Base-by-base conservation (phyloP, 805 yeast species). In the Sugiyamaella mastotermitis region DNA sequence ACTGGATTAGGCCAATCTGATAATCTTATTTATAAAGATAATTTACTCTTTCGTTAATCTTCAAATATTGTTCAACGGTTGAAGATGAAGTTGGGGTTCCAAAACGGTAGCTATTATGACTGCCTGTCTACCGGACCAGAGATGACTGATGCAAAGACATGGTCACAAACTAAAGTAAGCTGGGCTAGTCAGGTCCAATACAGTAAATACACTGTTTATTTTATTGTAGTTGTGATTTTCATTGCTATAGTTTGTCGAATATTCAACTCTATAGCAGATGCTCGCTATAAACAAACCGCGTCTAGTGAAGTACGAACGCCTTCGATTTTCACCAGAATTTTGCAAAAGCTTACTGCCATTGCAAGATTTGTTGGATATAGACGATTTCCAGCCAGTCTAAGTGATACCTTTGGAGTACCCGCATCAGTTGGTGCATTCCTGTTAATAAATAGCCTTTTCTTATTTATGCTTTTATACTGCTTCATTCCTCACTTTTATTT, bases 401-500 rank as follows among this genome's bases (percentile, higher is more conserved):
- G 22, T 6, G 19, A 25, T 5, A 23, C 8, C 15, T 30, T 39
- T 4, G 40, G 36, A 5, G 22, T 42, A 13, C 51, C 51, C 3
- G 21, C 37, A 6, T 35, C 44, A 2, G 40, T 46, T 4, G 47
- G 47, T 14, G 36, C 27, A 3, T 13, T 32, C 11, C 17, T 36
- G 6, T 11, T 42, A 15, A 7, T 40, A 1, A 29, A 25, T 3
- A 33, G 39, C 4, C 28, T 35, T 3, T 38, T 38, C 9, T 15
- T 47, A 14, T 41, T 25, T 31, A 21, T 38, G 20, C 34, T 39
- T 11, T 27, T 26, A 15, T 33, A 33, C n/a, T 16, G 26, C 15
- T 46, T 48, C 32, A 27, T 35, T 22, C 52, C 49, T 8, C 45
- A 35, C 11, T 31, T 30, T 4, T 46, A 40, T 35, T 48, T 43